Base-by-base conservation (phyloP, 805 yeast genomes). In the Ogataea nonfermentans region DNA sequence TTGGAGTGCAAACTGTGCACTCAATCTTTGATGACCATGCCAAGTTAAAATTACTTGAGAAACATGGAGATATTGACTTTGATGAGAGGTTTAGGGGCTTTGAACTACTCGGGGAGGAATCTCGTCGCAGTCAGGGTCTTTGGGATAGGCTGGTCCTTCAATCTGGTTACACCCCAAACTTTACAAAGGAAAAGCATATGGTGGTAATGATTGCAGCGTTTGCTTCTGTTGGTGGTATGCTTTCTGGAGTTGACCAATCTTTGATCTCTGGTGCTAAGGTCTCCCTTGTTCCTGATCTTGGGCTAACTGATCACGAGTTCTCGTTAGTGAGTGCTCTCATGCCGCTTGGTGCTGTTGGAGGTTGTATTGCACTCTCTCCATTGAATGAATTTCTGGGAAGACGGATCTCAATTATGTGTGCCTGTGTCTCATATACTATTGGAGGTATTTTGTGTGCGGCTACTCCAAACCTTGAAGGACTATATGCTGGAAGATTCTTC, bases 261-360 rank as follows among this genome's bases (percentile, higher is more conserved):
- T 67, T 79, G 28, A 80, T 80, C 43, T 70, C 79, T 19, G 86
- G 85, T 55, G 86, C 86, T 3, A 64, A 70, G 22, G 65, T 75
- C 40, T 74, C 74, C 15, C 70, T 79, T 71, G 65, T 62, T 11
- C 56, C 57, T 2, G 68, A 65, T 16, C 63, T 79, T 23, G 29
- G 56, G 22, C 59, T 79, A 31, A 51, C 65, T 12, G 40, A 62
- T 4, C 61, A 66, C 46, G 68, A 79, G 48, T 63, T 62, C 36
- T 78, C 84, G 1, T 65, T 79, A 44, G 73, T 79, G 14, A 68
- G 77, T 25, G 66, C 81, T 19, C 66, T 77, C 38, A 77, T 79
- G 81, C 85, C 86, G n/a, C 60, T 80, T 32, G 86, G 85, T 48
- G 85, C 83, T 24, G 71, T 79, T 59, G 71, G 72, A 22, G 86